Percentiles rank a stretch among this genome's conserved stretches.
Conservation (phyloP, 495 filamentous ascomycete species). For the Echria macrotheca region DNA sequence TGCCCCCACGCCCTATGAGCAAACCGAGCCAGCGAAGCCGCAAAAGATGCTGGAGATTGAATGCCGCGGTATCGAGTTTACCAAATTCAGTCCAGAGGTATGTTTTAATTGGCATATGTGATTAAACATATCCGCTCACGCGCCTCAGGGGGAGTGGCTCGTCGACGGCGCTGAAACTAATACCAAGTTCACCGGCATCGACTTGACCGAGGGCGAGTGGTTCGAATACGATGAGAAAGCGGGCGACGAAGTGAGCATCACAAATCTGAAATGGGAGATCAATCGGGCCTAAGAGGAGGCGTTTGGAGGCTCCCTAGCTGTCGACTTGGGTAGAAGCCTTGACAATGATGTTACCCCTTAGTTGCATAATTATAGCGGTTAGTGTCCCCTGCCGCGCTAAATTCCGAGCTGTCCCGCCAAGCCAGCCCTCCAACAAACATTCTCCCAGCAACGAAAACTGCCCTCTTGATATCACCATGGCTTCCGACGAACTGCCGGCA, state of each 20-base stretch:
- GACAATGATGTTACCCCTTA: no score
- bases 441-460: no score
- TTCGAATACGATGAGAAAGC: constrained; percentile 58
- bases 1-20: constrained; percentile 63
- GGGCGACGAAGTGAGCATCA: constrained; percentile 61
- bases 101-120: constrained; percentile 12
- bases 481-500: constrained; percentile 21
- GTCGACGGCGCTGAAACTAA: constrained; percentile 72
- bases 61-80: constrained; percentile 90
- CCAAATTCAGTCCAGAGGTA: constrained; percentile 83
- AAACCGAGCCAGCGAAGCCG: constrained; percentile 59
- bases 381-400: no score
- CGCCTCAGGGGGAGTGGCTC: constrained; percentile 72
- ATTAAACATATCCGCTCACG: neutral
- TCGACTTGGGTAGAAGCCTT: no score
- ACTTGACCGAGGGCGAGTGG: constrained; percentile 79
- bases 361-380: no score
- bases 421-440: no score
- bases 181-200: constrained; percentile 73
- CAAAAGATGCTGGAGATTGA: constrained; percentile 84
- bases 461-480: no score
- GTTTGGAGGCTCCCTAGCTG: no score
- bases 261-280: constrained; percentile 86
- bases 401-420: no score
- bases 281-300: constrained; percentile 53